These are phyloP conservation scores for Trametes cingulata DNA, from an alignment of 768 basidiomycete genomes.

Conservation along the genomic window DNA sequence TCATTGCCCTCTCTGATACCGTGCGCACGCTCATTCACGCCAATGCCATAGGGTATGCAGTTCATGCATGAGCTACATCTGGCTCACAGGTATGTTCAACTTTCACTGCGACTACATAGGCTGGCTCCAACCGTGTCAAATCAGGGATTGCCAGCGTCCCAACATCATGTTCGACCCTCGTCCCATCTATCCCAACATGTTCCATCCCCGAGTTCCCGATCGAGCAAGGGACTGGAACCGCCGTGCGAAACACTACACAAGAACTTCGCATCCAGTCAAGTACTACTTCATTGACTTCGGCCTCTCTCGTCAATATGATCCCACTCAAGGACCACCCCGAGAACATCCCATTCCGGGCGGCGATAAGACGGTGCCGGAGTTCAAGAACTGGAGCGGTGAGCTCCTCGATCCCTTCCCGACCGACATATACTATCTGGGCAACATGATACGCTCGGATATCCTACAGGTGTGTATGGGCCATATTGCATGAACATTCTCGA, in stretches of 20 bases:
- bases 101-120: too few relatives aligned
- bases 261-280: conserved; percentile 36
- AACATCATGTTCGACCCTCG: not conserved
- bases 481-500: too few relatives aligned
- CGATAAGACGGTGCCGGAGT: conserved; percentile 25
- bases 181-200: conserved; percentile 20
- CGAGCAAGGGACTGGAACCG: conserved; percentile 1
- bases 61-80: conserved; percentile 20
- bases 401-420: conserved; percentile 22
- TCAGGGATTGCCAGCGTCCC: too few relatives aligned
- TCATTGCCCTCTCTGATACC: not conserved
- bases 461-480: conserved; percentile 6
- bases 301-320: conserved; percentile 9
- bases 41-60: conserved; percentile 10
- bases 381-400: conserved; percentile 5
- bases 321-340: conserved; percentile 11
- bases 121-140: too few relatives aligned
- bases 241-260: conserved; percentile 23
- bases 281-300: conserved; percentile 23
- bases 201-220: conserved; percentile 9
- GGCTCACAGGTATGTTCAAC: conserved; percentile 10
- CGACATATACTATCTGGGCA: conserved; percentile 27
- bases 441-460: conserved; percentile 16
- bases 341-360: conserved; percentile 13
- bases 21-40: too few relatives aligned